These are phyloP conservation scores for Calvatia gigantea DNA, from an alignment of 768 basidiomycete species.

Conservation along the genomic window DNA sequence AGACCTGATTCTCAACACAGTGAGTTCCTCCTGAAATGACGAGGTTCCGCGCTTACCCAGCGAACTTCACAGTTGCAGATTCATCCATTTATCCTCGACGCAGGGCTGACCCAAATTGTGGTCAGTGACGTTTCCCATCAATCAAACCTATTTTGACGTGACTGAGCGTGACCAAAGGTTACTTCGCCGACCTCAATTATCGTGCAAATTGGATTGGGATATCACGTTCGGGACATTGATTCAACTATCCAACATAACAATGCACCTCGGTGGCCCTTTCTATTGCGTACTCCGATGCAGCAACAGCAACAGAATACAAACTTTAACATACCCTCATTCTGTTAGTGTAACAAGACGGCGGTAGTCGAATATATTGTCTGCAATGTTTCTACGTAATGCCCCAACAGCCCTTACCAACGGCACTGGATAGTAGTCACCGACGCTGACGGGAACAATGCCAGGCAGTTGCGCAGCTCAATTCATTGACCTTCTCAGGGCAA, in stretches of 20 bases:
- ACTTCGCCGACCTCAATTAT: not conserved
- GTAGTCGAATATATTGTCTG: not conserved
- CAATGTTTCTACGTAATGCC: too few relatives aligned
- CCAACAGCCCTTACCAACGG: too few relatives aligned
- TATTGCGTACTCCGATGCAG: not conserved
- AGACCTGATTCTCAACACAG: not conserved
- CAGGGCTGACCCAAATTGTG: slow-evolving; percentile 23
- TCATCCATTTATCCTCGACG: slow-evolving; percentile 19
- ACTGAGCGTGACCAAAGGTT: not conserved
- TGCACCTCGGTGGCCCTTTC: not conserved
- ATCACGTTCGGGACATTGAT: not conserved
- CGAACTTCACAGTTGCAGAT: not conserved
- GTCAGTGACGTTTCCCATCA: not conserved
- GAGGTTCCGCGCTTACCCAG: not conserved
- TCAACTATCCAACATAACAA: not conserved
- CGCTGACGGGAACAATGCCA: too few relatives aligned
- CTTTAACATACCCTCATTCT: not conserved
- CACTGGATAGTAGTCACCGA: too few relatives aligned
- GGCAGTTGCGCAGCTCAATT: too few relatives aligned
- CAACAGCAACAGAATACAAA: not conserved
- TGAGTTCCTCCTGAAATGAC: not conserved
- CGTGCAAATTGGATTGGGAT: not conserved
- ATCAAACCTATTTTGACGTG: not conserved
- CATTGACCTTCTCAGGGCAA: too few relatives aligned
- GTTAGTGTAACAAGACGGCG: not conserved